Evolutionary conservation across 331 rosid genomes (phyloP), one percentile per base, ranked within the genome.

Genomic region (Quercus tomentella): DNA sequence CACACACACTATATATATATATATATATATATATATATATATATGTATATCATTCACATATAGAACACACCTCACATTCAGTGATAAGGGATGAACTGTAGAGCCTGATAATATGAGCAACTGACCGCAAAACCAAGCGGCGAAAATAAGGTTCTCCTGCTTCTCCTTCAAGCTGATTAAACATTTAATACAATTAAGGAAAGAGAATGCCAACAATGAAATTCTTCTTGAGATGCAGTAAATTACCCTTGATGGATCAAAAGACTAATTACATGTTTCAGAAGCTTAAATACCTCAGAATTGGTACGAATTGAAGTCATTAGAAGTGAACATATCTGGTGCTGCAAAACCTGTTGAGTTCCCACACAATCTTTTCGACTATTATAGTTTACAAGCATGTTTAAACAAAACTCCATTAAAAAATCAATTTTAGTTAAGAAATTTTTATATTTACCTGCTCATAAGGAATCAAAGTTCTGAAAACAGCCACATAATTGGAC

Each of bases 271-370:
- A 63, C 77, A 80, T 73, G 60, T 83, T 82, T 72, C 67, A 74
- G 77, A 70, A 82, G 35, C 85, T 62, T 56, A 79, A 83, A 76
- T 86, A 92, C 98, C 97, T 92, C 98, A 70, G 88, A 91, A 82
- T 92, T 93, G 54, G 96, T 91, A 78, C 97, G 97, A 78, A 93
- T 92, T 76, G 97, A 95, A 74, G 97, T 95, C 97, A 92, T 95
- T 72, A 95, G 82, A 85, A 93, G 87, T 22, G 97, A 95, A 83
- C 98, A 95, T 81, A 95, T 91, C 85, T 89, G 91, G 73, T 90
- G 88, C 23, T 87, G 90, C 83, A 95, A 82, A 83, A 87, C 96
- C 99, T 95, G 90, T 75, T 77, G 77, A 68, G 62, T 78, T 84
- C 78, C 67, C 57, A 26, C 72, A 74, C 61, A 71, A 82, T 41